Base-by-base conservation (phyloP, 2,329 filamentous ascomycete genomes). In the Orbilia javanica region DNA sequence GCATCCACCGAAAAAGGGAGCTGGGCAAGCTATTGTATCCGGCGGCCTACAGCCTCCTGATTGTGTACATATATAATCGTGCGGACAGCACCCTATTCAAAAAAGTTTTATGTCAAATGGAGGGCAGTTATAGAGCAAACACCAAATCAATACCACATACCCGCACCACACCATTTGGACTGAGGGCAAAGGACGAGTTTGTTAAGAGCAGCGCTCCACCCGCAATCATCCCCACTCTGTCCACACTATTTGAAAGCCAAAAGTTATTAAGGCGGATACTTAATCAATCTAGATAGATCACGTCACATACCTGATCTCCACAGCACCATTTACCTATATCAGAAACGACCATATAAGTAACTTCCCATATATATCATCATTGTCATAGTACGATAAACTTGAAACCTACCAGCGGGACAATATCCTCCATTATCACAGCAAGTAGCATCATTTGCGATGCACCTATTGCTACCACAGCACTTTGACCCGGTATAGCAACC, bases 391-490 rank as follows among this genome's bases (percentile, higher is more conserved):
- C 13, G n/a, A n/a, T 13, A 36, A 18, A 4, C 13, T 25, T 13
- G 29, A 15, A 20, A 52, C 48, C 29, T 13, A 52, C 48, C 48
- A 15, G 55, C 34, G 11, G 57, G 22, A 20, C 57, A 63, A 20
- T 20, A 42, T 2, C 42, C 57, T 4, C 57, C 57, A 46, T 63
- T 63, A 29, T 48, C 57, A 39, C 57, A 63, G 39, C 57, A 63
- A 20, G 57, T 63, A 7, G 36, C 36, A 46, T 63, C 57, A 6
- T 46, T 15, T 10, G 36, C 36, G 20, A 63, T 48, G 31, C 57
- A 63, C 15, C n/a, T 63, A 48, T 22, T 48, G 7, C 57, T 39
- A 7, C 39, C 18, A 20, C 57, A 63, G 57, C 57, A 63, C 11
- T 63, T 63, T 10, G 27, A 39, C 4, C 57, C 57, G 5, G 57